Percentiles rank a stretch among this genome's conserved stretches.
Evolutionary conservation across 176 grass and related monocot genomes (phyloP).

Genomic region (Coix lacrymajobi): DNA sequence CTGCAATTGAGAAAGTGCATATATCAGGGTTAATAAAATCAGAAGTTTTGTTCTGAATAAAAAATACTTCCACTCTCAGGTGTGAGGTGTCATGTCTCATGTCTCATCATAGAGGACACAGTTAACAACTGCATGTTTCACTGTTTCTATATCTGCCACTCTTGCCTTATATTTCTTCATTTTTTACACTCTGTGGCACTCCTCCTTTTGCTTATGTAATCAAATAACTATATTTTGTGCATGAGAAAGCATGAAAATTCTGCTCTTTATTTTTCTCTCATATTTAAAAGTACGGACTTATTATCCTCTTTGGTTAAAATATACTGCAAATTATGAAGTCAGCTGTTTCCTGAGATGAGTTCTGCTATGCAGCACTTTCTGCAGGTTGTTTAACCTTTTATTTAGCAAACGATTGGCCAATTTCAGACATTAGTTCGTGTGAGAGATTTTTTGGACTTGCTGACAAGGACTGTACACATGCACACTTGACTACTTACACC

Average conservation of each 20-base stretch:
- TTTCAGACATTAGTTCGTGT: not conserved
- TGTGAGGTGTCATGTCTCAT: not conserved
- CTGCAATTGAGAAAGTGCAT: not conserved
- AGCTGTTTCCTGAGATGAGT: not conserved
- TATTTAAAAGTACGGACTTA: not conserved
- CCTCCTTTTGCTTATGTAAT: not conserved
- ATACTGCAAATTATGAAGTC: not conserved
- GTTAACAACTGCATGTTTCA: not conserved
- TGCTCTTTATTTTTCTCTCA: not conserved
- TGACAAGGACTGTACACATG: not conserved
- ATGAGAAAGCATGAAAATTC: not conserved
- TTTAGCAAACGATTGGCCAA: not conserved
- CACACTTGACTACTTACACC: not conserved
- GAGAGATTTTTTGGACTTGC: not conserved
- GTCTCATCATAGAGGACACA: not conserved
- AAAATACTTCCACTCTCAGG: not conserved
- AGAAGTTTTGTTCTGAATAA: not conserved
- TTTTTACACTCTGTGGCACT: not conserved
- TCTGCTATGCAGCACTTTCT: not conserved
- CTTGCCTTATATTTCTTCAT: not conserved
- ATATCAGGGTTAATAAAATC: not conserved
- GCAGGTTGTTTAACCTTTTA: not conserved
- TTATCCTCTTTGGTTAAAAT: constrained; percentile 8
- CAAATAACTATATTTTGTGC: not conserved
- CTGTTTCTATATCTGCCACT: not conserved